A percentile compares a stretch with the other conserved stretches of the same genome.
phyloP scores from a whole-genome alignment of 139 green algal species.

The Edaphochlamys debaryana region DNA sequence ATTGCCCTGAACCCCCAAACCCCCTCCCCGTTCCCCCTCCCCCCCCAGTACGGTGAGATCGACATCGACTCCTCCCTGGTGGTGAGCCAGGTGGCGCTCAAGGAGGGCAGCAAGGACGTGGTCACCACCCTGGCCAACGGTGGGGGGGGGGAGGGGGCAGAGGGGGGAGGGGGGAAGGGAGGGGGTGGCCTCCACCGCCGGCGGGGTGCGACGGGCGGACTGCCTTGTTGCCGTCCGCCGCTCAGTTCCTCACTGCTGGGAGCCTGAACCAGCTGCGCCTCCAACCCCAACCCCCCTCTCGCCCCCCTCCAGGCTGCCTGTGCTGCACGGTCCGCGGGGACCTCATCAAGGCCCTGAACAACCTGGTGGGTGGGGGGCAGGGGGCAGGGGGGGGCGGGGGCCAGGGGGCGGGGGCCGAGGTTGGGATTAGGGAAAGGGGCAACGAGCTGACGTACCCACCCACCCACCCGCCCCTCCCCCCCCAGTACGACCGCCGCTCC shows the following conservation, averaged over 20 bases:
- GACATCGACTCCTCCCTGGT: slow-evolving; percentile 94
- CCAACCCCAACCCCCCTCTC: too few species aligned
- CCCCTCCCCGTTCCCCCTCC: too few species aligned
- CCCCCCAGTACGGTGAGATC: slow-evolving; percentile 93
- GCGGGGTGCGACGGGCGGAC: too few species aligned
- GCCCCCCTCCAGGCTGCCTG: slow-evolving; percentile 76
- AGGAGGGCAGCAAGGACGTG: slow-evolving; percentile 70
- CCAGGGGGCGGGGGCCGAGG: background rate
- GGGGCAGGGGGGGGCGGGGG: background rate
- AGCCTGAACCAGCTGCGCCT: too few species aligned
- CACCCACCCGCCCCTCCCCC: background rate
- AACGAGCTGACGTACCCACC: too few species aligned
- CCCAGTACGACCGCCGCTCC: slow-evolving; percentile 50
- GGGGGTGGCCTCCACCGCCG: too few species aligned
- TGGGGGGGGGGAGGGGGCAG: background rate
- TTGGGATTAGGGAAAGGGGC: too few species aligned
- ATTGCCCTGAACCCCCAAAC: too few species aligned
- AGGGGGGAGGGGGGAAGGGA: background rate
- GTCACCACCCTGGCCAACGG: slow-evolving; percentile 95
- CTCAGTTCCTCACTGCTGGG: too few species aligned
- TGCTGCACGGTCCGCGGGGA: slow-evolving; percentile 96
- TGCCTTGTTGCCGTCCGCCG: too few species aligned
- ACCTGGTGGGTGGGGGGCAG: slow-evolving; percentile 66
- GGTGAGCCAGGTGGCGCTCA: slow-evolving; percentile 58
- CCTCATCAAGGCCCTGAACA: slow-evolving; percentile 85